Evolutionary conservation across 192 early-diverging fungal genomes (phyloP).

Genomic region (Podila clonocystis): DNA sequence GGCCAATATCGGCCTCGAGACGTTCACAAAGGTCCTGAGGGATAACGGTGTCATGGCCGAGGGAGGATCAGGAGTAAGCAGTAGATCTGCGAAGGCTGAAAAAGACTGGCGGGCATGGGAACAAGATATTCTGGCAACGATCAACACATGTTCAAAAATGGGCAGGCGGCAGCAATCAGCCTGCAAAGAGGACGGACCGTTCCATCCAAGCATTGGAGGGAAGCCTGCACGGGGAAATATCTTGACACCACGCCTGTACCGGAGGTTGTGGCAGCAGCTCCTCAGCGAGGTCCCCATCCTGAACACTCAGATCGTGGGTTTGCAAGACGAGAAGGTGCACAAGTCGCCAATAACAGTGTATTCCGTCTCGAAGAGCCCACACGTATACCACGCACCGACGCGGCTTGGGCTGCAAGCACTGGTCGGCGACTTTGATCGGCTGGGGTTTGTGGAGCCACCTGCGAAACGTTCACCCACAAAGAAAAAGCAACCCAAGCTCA

Average conservation of each 20-base stretch:
- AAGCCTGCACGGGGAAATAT: constrained; percentile 22
- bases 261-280: constrained; percentile 44
- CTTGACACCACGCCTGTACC: constrained; percentile 30
- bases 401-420: constrained; percentile 10
- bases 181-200: constrained; percentile 8
- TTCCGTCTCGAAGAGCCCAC: constrained; percentile 19
- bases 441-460: constrained; percentile 5
- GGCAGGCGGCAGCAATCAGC: constrained; percentile 12
- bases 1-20: constrained; percentile 17
- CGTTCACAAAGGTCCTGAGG: not conserved
- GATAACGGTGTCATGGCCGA: not conserved
- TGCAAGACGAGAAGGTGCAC: not conserved
- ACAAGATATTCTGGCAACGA: constrained; percentile 10
- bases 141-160: constrained; percentile 24
- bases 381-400: constrained; percentile 5
- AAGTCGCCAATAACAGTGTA: not conserved
- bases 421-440: constrained; percentile 36
- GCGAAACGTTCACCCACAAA: not conserved
- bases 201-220: constrained; percentile 41
- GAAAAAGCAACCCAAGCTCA: not conserved
- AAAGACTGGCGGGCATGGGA: constrained; percentile 19
- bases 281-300: constrained; percentile 25
- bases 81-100: not conserved
- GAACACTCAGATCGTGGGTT: constrained; percentile 1
- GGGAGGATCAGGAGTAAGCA: not conserved